These are phyloP conservation scores for Spirogloea muscicola DNA, from an alignment of 139 green algal genomes.

Conservation along the genomic window DNA sequence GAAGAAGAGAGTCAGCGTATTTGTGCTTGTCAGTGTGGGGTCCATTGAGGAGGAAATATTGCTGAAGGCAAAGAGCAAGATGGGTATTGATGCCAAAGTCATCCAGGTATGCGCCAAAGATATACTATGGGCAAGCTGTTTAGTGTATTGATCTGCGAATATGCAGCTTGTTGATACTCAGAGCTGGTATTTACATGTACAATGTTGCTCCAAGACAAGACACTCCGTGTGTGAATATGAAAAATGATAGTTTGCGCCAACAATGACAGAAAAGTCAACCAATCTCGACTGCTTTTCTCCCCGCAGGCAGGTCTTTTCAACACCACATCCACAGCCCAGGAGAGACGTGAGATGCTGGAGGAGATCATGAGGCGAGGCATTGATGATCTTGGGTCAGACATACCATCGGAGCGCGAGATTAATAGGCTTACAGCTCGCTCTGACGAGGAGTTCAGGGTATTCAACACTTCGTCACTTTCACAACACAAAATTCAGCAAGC, in stretches of 20 bases:
- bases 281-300: background rate
- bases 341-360: slow-evolving; percentile 57
- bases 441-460: slow-evolving; percentile 59
- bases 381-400: slow-evolving; percentile 23
- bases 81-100: slow-evolving; percentile 69
- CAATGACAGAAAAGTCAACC: background rate
- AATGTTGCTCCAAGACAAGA: too few species aligned
- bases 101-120: slow-evolving; percentile 67
- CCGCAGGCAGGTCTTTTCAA: slow-evolving; percentile 39
- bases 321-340: slow-evolving; percentile 30
- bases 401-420: slow-evolving; percentile 54
- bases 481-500: too few species aligned
- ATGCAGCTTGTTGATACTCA: too few species aligned
- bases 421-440: slow-evolving; percentile 62
- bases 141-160: too few species aligned
- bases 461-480: too few species aligned
- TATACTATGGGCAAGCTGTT: too few species aligned
- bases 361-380: slow-evolving; percentile 56
- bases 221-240: too few species aligned
- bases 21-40: slow-evolving; percentile 67
- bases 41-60: slow-evolving; percentile 78
- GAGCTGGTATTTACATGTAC: too few species aligned
- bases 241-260: too few species aligned
- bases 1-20: slow-evolving; percentile 67
- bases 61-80: slow-evolving; percentile 65